Evolutionary conservation across 441 rosid species (phyloP).

Genomic region (Gossypium trilobum): DNA sequence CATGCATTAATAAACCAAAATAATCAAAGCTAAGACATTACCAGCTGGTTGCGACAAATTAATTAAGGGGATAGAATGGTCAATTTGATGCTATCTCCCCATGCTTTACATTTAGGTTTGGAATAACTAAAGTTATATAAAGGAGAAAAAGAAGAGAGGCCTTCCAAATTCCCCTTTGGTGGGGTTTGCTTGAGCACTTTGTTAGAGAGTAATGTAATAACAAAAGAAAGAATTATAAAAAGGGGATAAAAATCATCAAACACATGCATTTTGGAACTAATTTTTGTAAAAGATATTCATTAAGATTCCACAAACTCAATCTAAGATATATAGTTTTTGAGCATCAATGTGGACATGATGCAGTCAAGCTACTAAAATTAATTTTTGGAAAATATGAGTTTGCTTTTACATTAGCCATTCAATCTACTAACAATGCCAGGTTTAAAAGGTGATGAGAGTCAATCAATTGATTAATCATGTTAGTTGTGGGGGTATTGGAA

Average conservation of each 20-base stretch:
- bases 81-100: constrained; percentile 13
- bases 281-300: constrained; percentile 9
- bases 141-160: constrained; percentile 19
- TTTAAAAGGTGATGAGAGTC: constrained; percentile 10
- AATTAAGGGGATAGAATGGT: constrained; percentile 21
- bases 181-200: constrained; percentile 41
- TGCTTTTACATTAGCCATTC: not conserved
- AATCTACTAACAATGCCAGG: constrained; percentile 7
- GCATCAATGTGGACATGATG: not conserved
- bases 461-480: constrained; percentile 23
- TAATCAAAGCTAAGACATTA: no score
- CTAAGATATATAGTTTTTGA: not conserved
- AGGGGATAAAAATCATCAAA: constrained; percentile 17
- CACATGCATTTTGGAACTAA: constrained; percentile 19
- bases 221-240: constrained; percentile 25
- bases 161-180: constrained; percentile 36
- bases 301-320: constrained; percentile 16
- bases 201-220: constrained; percentile 17
- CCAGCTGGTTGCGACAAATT: not conserved
- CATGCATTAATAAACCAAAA: not conserved
- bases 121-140: constrained; percentile 30
- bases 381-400: not conserved
- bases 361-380: not conserved
- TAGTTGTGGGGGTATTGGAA: constrained; percentile 22
- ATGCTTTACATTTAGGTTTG: constrained; percentile 44